A percentile compares a stretch with the other conserved stretches of the same genome.
Evolutionary conservation across 2,329 filamentous ascomycete genomes (phyloP).

Genomic region (Talaromyces sp.): DNA sequence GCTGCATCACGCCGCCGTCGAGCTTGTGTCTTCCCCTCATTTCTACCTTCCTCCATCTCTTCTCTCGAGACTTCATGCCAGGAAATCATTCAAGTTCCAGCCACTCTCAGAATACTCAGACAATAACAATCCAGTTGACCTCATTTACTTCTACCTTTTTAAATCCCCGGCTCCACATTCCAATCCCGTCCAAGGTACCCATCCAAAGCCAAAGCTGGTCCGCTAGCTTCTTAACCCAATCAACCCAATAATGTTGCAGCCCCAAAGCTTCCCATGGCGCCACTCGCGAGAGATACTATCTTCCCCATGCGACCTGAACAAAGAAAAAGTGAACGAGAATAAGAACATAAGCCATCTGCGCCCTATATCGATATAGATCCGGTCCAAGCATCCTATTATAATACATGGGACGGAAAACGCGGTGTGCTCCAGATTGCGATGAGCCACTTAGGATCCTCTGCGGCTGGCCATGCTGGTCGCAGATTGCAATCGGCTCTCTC

Average conservation of each 20-base stretch:
- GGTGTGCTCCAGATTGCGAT: neutral
- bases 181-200: conserved; percentile 1
- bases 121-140: neutral
- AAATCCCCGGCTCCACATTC: conserved; percentile 8
- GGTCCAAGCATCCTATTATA: neutral
- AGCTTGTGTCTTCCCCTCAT: neutral
- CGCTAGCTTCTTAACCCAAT: conserved; percentile 7
- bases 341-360: conserved; percentile 12
- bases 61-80: neutral
- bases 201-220: conserved; percentile 2
- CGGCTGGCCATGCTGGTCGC: too few species aligned
- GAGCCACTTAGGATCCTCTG: too few species aligned
- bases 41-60: conserved; percentile 3
- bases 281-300: conserved; percentile 4
- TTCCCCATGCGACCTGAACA: conserved; percentile 13
- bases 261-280: conserved; percentile 8
- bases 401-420: neutral
- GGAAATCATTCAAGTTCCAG: neutral
- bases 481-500: too few species aligned
- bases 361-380: conserved; percentile 4
- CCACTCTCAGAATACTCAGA: neutral
- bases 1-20: neutral
- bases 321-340: too few species aligned
- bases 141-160: neutral
- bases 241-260: conserved; percentile 2